phyloP scores from a whole-genome alignment of 768 basidiomycete species.

The Chiua virens region DNA sequence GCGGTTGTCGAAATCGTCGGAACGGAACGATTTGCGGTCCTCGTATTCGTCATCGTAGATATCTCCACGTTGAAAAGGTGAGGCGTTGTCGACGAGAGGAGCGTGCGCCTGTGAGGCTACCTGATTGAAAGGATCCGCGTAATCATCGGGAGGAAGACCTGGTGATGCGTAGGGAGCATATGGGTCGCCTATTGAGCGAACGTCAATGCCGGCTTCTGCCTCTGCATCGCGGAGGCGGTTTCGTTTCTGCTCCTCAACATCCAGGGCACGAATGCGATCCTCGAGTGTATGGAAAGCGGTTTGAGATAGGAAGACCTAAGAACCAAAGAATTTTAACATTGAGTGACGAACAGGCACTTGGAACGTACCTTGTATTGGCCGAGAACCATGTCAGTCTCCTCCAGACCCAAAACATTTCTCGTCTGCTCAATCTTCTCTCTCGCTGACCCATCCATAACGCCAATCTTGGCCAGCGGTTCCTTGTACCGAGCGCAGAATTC shows the following conservation, averaged over 20 bases:
- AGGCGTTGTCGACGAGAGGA: slow-evolving; percentile 82
- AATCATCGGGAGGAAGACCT: slow-evolving; percentile 42
- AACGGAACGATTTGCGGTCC: slow-evolving; percentile 68
- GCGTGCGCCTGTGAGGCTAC: slow-evolving; percentile 64
- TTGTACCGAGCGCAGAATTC: slow-evolving; percentile 88
- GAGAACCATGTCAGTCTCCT: slow-evolving; percentile 73
- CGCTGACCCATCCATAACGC: slow-evolving; percentile 60
- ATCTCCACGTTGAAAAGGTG: slow-evolving; percentile 77
- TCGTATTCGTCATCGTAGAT: slow-evolving; percentile 79
- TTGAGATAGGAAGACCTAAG: slow-evolving; percentile 87
- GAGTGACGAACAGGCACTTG: background rate
- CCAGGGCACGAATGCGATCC: slow-evolving; percentile 78
- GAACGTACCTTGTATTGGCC: slow-evolving; percentile 78
- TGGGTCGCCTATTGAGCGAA: slow-evolving; percentile 58
- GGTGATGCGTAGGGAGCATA: slow-evolving; percentile 76
- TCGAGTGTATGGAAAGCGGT: slow-evolving; percentile 84
- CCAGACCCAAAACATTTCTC: slow-evolving; percentile 52
- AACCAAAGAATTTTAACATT: slow-evolving; percentile 2
- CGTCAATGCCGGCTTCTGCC: slow-evolving; percentile 65
- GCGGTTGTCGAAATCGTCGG: slow-evolving; percentile 78
- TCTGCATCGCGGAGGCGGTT: slow-evolving; percentile 76
- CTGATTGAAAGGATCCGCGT: slow-evolving; percentile 52
- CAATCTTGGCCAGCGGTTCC: slow-evolving; percentile 57
- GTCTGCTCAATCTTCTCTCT: slow-evolving; percentile 61
- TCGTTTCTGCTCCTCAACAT: slow-evolving; percentile 84